Conservation (phyloP, 2,329 filamentous ascomycete genomes). For the Fusarium sp. region DNA sequence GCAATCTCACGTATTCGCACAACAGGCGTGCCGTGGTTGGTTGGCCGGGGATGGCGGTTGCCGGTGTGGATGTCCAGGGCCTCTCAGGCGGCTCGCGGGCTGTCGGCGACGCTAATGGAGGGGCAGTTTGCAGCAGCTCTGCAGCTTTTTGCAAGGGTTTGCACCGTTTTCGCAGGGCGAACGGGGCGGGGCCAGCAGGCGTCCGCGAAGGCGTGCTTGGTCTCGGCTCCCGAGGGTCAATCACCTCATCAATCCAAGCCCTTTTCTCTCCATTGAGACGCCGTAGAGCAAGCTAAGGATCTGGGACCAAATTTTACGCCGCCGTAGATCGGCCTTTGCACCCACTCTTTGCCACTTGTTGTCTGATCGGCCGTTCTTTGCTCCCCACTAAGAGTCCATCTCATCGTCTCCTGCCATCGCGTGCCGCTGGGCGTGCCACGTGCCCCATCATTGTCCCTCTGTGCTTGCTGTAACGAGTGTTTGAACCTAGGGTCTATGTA, state of each 20-base stretch:
- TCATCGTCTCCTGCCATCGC: conserved; percentile 17
- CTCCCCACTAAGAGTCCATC: conserved; percentile 17
- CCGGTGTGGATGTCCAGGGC: conserved; percentile 40
- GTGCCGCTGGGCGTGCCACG: conserved; percentile 26
- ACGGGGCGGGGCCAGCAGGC: conserved; percentile 27
- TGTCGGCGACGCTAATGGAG: conserved; percentile 44
- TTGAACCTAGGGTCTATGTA: neutral
- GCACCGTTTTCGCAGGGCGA: conserved; percentile 36
- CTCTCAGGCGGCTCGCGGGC: conserved; percentile 37
- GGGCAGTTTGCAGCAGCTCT: conserved; percentile 38
- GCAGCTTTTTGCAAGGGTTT: conserved; percentile 30
- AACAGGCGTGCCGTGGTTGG: conserved; percentile 30
- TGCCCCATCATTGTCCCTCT: conserved; percentile 16
- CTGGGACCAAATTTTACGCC: conserved; percentile 26
- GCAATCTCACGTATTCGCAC: conserved; percentile 43
- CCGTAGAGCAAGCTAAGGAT: conserved; percentile 21
- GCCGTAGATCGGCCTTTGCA: conserved; percentile 36
- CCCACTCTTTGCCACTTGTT: conserved; percentile 14
- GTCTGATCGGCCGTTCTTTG: conserved; percentile 21
- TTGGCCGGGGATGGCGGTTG: conserved; percentile 38
- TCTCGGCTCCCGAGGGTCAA: conserved; percentile 43
- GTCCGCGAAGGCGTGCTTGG: conserved; percentile 20
- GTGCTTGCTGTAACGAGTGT: neutral
- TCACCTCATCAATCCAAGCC: conserved; percentile 35
- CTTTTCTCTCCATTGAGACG: conserved; percentile 17